A percentile compares a stretch with the other conserved stretches of the same genome.
phyloP scores from a whole-genome alignment of 2,329 filamentous ascomycete species.

The Monosporascus sp. region DNA sequence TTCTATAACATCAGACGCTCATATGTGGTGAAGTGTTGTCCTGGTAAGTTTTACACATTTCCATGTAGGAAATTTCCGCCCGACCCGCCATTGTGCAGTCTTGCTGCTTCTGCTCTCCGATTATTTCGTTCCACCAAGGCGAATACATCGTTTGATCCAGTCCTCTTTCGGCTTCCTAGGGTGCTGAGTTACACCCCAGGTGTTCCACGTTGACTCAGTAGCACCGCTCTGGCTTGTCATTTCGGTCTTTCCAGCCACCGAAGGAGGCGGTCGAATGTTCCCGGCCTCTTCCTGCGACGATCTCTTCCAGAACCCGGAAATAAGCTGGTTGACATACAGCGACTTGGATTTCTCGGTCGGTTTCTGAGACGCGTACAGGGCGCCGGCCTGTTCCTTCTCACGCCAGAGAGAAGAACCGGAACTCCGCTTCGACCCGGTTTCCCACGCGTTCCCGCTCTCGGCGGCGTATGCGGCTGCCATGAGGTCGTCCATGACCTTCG shows the following conservation, averaged over 20 bases:
- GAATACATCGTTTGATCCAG: constrained; percentile 13
- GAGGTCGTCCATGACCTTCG: constrained; percentile 14
- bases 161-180: constrained; percentile 8
- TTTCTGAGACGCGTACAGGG: neutral
- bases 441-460: constrained; percentile 11
- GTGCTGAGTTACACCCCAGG: constrained; percentile 14
- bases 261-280: constrained; percentile 2
- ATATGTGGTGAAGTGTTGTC: too few relatives aligned
- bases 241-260: constrained; percentile 12
- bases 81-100: neutral
- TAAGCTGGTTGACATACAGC: neutral
- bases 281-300: too few relatives aligned
- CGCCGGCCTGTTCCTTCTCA: neutral
- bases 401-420: neutral
- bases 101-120: neutral
- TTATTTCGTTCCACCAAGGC: constrained; percentile 9
- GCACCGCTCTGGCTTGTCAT: constrained; percentile 4
- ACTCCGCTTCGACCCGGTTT: neutral
- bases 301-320: neutral
- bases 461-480: constrained; percentile 15
- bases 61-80: too few relatives aligned
- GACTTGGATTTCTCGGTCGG: neutral
- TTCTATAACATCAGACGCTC: too few relatives aligned
- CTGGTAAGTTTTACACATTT: too few relatives aligned
- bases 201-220: constrained; percentile 16